phyloP scores from a whole-genome alignment of 2,329 filamentous ascomycete genomes.

The Alternaria longipes region DNA sequence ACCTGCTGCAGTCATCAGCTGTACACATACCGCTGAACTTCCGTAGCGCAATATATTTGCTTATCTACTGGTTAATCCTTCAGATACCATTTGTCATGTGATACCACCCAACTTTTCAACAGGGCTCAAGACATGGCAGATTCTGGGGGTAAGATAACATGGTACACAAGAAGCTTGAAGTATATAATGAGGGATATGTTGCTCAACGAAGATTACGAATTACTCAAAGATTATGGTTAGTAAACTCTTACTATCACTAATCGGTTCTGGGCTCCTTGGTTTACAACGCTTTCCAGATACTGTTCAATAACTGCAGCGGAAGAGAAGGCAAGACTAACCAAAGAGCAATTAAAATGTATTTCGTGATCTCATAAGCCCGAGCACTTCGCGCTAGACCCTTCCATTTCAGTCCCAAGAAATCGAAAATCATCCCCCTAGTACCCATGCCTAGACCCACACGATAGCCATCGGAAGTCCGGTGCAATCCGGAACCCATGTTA shows the following conservation, averaged over 20 bases:
- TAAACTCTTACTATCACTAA: constrained; percentile 3
- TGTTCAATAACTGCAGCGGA: neutral
- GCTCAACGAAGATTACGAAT: constrained; percentile 7
- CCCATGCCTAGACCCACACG: neutral
- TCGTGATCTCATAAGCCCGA: constrained; percentile 49
- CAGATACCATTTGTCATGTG: neutral
- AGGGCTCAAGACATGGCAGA: no score
- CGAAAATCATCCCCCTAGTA: constrained; percentile 1
- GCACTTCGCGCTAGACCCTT: constrained; percentile 45
- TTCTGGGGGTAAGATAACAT: no score
- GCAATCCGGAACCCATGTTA: neutral
- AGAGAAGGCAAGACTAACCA: neutral
- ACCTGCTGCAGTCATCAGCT: neutral
- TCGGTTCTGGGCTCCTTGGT: neutral
- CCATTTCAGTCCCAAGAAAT: constrained; percentile 11
- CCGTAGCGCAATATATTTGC: neutral
- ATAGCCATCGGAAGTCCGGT: constrained; percentile 7
- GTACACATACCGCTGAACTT: neutral
- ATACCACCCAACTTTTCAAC: neutral
- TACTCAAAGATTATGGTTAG: constrained; percentile 11
- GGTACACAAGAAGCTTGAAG: neutral
- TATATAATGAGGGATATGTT: neutral
- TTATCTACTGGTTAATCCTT: neutral
- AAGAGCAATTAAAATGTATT: constrained; percentile 22
- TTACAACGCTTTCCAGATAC: constrained; percentile 5